Conservation (phyloP, 2,329 filamentous ascomycete genomes). For the Colletotrichum liriopes region DNA sequence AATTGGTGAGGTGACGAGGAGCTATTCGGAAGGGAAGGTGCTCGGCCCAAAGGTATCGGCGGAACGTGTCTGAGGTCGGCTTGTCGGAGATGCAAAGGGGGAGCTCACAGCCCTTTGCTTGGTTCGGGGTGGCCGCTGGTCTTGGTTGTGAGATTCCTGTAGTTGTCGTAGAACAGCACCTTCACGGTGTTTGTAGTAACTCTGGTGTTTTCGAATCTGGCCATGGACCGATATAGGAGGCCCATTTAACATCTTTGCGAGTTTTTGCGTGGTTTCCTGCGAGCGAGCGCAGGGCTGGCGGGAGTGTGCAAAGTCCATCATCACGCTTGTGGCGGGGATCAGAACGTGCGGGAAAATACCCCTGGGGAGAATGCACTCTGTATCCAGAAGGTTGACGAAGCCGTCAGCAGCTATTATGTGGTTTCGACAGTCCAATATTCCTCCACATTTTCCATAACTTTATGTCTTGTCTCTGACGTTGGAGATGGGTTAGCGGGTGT, state of each 20-base stretch:
- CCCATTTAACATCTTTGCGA: background rate
- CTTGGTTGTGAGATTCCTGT: background rate
- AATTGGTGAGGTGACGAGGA: background rate
- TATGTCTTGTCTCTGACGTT: background rate
- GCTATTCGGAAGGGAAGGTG: background rate
- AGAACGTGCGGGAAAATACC: background rate
- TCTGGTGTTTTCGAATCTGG: background rate
- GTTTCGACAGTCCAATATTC: background rate
- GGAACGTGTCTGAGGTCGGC: background rate
- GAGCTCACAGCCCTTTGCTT: too few relatives aligned
- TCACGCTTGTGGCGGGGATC: background rate
- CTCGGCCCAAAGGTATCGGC: background rate
- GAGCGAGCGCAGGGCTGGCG: background rate
- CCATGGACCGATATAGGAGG: background rate
- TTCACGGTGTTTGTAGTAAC: background rate
- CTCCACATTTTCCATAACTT: background rate
- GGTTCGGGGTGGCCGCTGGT: background rate
- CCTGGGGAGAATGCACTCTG: background rate
- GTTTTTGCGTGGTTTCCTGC: too few relatives aligned
- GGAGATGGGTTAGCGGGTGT: background rate
- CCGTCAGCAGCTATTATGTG: background rate
- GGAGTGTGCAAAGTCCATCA: too few relatives aligned
- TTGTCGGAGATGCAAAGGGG: background rate
- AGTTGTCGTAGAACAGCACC: background rate
- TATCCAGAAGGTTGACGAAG: background rate